Base-by-base conservation (phyloP, 2,329 filamentous ascomycete species). In the Sporothrix luriei region DNA sequence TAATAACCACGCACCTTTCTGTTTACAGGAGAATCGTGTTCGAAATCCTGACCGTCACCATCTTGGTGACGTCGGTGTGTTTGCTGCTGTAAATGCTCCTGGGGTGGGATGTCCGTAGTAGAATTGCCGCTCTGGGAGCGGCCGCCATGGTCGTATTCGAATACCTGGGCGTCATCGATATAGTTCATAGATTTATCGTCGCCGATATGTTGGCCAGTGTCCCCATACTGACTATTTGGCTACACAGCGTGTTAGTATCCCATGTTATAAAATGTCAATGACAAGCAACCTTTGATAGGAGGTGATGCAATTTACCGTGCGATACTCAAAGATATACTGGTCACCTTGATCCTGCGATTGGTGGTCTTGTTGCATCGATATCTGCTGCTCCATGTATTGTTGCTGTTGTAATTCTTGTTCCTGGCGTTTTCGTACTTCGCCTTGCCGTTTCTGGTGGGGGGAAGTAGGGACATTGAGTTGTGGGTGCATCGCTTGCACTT, bases 401-500 rank as follows among this genome's bases (percentile, higher is more conserved):
- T 77, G 72, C 69, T 76, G 73, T 73, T 81, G 77, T 73, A 82
- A 79, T 72, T 82, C 81, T 61, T 81, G 79, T 71, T 84, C 82
- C 71, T 83, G 78, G 51, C 79, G 80, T 74, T 83, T 84, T 73
- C 87, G 85, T 75, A 80, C 79, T 72, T 80, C 79, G 55, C 79
- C 78, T 64, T 76, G 75, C 26, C 78, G 73, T 72, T 80, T 80
- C 70, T 80, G 78, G 72, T 80, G 93, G 48, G 91, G 89, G 19
- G 91, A 94, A 48, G 91, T 87, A n/a, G 92, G 92, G 55, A 97
- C 90, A 76, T 96, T 92, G 81, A 97, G 92, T 77, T 97, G 92
- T 55, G 95, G 95, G 79, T 99, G 95, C 92, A 97, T 97, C 76
- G 96, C 93, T 80, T 99, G 95, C 59, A 99, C 95, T 79, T 98